Evolutionary conservation across 139 green algal genomes (phyloP), one percentile per base, ranked within the genome.

Genomic region (Diplosphaera chodatii): DNA sequence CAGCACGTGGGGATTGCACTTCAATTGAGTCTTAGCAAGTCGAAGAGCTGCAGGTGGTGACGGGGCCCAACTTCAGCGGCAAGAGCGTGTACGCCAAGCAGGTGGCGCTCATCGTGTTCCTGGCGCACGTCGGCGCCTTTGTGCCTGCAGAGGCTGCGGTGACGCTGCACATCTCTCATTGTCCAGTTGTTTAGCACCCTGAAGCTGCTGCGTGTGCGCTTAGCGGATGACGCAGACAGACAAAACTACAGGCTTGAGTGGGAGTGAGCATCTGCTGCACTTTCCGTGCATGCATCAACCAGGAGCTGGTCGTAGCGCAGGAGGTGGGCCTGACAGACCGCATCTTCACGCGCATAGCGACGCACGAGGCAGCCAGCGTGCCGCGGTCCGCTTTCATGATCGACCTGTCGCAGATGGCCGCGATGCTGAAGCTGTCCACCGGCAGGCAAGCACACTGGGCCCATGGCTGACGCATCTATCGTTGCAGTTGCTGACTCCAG

Each of bases 21-120:
- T n/a, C n/a, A n/a, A n/a, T n/a, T n/a, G n/a, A n/a, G n/a, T n/a
- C n/a, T 48, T 48, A 48, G 37, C 37, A 48, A 13, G 37, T 66
- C 3, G 40, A 55, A 10, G 22, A 0, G 23, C 6, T 77, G 33
- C 72, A 87, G 69, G 69, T 86, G 8, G 68, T 84, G 27, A 75
- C 84, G 73, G 90, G 90, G 4, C 88, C 90, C 28, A 96, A 94
- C 82, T 29, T 87, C 74, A 76, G 64, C 31, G 91, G 91, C 40
- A 96, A 96, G 81, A 89, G 78, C 72, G 86, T 80, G 71, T 96
- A 96, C 67, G 83, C 81, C n/a, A 93, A 94, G 71, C 86, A 93
- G 74, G 91, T 96, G 30, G 94, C 87, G 18, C 68, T 98, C n/a
- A 93, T 98, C 59, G 86, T 85, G 0, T 97, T 95, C 77, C 69